Evolutionary conservation across 371 early-diverging fungal species (phyloP).

Genomic region (Quaeritorhiza haematococci): DNA sequence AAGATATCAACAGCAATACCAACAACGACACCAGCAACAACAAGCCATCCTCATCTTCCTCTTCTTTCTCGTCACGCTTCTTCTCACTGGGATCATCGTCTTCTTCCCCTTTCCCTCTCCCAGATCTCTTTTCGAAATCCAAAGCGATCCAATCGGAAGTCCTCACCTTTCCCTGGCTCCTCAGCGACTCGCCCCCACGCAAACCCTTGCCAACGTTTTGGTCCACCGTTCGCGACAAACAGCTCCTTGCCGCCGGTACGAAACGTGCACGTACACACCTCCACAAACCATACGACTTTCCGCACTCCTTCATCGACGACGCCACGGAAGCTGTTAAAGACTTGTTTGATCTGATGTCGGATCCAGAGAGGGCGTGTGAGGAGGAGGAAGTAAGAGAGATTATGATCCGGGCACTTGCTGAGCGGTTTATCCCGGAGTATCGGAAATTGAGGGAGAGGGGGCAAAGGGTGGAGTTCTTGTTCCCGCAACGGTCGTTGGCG

Average conservation of each 20-base stretch:
- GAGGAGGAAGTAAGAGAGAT: constrained; percentile 9
- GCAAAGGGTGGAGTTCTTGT: background rate
- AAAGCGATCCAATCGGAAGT: background rate
- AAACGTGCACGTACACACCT: constrained; percentile 24
- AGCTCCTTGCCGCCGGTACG: constrained; percentile 25
- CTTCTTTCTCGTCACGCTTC: no score
- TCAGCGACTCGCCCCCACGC: constrained; percentile 17
- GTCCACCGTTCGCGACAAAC: constrained; percentile 22
- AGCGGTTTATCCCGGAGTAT: constrained; percentile 11
- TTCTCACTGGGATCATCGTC: no score
- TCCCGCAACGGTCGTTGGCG: constrained; percentile 3
- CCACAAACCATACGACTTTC: constrained; percentile 29
- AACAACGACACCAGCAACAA: no score
- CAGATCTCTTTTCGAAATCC: background rate
- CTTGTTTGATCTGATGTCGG: constrained; percentile 13
- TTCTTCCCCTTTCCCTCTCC: background rate
- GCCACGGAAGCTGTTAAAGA: constrained; percentile 8
- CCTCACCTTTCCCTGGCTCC: constrained; percentile 29
- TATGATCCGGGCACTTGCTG: constrained; percentile 18
- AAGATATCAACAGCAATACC: no score
- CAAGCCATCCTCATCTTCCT: no score
- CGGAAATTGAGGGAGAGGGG: background rate
- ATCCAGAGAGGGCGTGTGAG: constrained; percentile 6
- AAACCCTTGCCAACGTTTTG: constrained; percentile 28
- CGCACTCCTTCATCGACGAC: constrained; percentile 26